Conservation (phyloP, 1,139 yeast species). For the Blastobotrys buckinghamii region DNA sequence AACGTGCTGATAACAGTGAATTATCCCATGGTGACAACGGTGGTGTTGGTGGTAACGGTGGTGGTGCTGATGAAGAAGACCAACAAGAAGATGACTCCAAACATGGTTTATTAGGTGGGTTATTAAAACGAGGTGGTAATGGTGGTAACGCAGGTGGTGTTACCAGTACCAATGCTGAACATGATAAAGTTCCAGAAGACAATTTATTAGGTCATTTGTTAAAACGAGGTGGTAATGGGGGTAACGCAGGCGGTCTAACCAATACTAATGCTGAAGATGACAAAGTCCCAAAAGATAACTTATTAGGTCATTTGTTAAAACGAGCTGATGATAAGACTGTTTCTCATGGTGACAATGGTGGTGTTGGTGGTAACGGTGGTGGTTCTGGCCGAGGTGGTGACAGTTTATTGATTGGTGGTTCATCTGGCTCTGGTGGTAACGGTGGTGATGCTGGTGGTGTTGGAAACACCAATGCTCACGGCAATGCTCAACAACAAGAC, state of each 20-base stretch:
- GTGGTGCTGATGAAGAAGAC: constrained; percentile 1
- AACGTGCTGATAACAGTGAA: not conserved
- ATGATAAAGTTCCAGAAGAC: not conserved
- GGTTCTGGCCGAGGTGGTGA: constrained; percentile 1
- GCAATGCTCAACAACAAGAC: not conserved
- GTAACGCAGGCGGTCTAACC: constrained; percentile 4
- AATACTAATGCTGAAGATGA: not conserved
- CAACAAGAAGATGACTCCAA: not conserved
- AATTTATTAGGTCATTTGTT: not conserved
- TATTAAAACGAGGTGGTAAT: constrained; percentile 2
- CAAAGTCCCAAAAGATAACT: not conserved
- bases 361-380: constrained; percentile 7
- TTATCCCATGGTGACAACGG: constrained; percentile 2
- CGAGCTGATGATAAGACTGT: constrained; percentile 3
- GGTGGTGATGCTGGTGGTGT: constrained; percentile 8
- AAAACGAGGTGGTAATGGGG: constrained; percentile 2
- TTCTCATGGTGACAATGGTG: constrained; percentile 4
- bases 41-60: constrained; percentile 7
- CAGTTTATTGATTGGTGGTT: constrained; percentile 1
- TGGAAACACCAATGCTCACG: constrained; percentile 1
- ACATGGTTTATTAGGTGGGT: constrained; percentile 1
- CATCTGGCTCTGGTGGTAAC: constrained; percentile 1
- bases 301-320: not conserved
- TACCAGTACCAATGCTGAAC: not conserved
- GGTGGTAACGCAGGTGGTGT: constrained; percentile 1